Percentiles rank a stretch among this genome's conserved stretches.
These are phyloP conservation scores for Wickerhamiella alocasiicola DNA, from an alignment of 805 yeast genomes.

Conservation along the genomic window DNA sequence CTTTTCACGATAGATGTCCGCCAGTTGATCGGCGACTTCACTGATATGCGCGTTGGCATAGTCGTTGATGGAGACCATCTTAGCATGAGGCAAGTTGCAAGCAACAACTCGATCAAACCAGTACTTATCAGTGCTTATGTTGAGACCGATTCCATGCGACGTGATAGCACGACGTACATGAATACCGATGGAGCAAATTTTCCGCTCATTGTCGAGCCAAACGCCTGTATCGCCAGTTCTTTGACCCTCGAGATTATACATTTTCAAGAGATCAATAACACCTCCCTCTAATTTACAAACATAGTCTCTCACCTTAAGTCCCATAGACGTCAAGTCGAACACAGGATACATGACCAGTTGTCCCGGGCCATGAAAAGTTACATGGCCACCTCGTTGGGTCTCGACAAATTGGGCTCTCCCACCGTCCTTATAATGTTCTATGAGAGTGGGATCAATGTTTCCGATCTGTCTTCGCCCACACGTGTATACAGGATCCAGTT, in stretches of 20 bases:
- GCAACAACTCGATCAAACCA: slow-evolving; percentile 62
- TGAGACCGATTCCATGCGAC: slow-evolving; percentile 80
- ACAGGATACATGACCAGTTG: slow-evolving; percentile 80
- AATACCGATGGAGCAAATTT: slow-evolving; percentile 83
- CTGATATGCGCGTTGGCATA: slow-evolving; percentile 23
- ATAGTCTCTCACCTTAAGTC: slow-evolving; percentile 49
- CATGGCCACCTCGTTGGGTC: slow-evolving; percentile 85
- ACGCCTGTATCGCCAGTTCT: slow-evolving; percentile 75
- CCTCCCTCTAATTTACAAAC: slow-evolving; percentile 52
- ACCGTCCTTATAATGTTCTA: slow-evolving; percentile 19
- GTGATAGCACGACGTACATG: slow-evolving; percentile 75
- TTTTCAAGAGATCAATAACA: slow-evolving; percentile 36
- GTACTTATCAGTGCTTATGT: slow-evolving; percentile 58
- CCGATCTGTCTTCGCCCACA: slow-evolving; percentile 76
- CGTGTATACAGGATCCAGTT: slow-evolving; percentile 77
- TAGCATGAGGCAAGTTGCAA: slow-evolving; percentile 72
- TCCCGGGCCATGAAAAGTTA: slow-evolving; percentile 95
- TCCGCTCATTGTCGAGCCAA: slow-evolving; percentile 50
- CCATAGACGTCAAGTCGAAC: slow-evolving; percentile 51
- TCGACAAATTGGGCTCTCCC: slow-evolving; percentile 49
- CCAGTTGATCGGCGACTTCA: slow-evolving; percentile 36
- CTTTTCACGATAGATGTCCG: slow-evolving; percentile 16
- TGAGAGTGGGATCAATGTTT: slow-evolving; percentile 29
- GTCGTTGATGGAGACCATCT: slow-evolving; percentile 33
- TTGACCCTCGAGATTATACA: slow-evolving; percentile 35